These are phyloP conservation scores for Penicillium nucicola DNA, from an alignment of 495 filamentous ascomycete species.

Conservation along the genomic window DNA sequence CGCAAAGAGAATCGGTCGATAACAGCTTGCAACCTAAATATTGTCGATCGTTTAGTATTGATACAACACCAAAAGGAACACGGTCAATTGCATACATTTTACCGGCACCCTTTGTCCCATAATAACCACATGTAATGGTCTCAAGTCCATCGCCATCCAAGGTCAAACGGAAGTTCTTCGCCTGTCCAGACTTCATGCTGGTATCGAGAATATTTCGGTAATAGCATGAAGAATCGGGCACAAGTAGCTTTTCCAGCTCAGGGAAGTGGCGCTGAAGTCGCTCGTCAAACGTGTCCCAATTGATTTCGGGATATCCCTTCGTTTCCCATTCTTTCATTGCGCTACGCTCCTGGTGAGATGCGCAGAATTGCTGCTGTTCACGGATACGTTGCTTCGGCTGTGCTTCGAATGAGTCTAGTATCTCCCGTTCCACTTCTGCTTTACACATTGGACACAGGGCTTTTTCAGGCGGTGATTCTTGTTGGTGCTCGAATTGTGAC, in stretches of 20 bases:
- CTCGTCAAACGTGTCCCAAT: constrained; percentile 68
- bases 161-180: constrained; percentile 56
- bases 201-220: constrained; percentile 60
- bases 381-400: constrained; percentile 54
- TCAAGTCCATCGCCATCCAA: constrained; percentile 34
- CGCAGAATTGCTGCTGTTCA: constrained; percentile 67
- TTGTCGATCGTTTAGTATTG: constrained; percentile 2
- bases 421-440: constrained; percentile 50
- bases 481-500: not conserved
- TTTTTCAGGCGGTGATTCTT: constrained; percentile 1
- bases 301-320: constrained; percentile 71
- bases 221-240: constrained; percentile 52
- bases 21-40: constrained; percentile 57
- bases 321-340: constrained; percentile 59
- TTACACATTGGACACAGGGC: constrained; percentile 68
- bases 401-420: constrained; percentile 46
- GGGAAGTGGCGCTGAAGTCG: constrained; percentile 57
- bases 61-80: not conserved
- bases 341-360: constrained; percentile 57
- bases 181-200: constrained; percentile 57
- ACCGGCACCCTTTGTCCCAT: constrained; percentile 73
- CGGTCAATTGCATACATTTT: constrained; percentile 46
- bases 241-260: constrained; percentile 56
- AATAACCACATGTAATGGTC: constrained; percentile 71
- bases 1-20: constrained; percentile 57